Evolutionary conservation across 805 yeast species (phyloP).

Genomic region (Ogataea paradorogensis): DNA sequence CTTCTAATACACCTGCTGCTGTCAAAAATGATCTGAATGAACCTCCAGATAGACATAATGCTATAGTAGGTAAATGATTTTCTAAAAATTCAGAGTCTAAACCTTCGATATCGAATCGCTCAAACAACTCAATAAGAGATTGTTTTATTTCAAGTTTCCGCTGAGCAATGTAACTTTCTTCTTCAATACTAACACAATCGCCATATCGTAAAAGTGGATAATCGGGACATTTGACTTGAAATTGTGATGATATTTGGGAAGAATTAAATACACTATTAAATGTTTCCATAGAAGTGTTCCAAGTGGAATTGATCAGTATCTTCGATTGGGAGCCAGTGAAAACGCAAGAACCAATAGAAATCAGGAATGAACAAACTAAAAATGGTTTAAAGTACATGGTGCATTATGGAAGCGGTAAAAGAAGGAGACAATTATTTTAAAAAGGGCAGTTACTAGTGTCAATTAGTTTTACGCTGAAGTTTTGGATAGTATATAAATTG

Average conservation of each 20-base stretch:
- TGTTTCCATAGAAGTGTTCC: not conserved
- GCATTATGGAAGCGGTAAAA: conserved; percentile 8
- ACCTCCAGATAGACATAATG: conserved; percentile 48
- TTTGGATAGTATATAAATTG: conserved; percentile 11
- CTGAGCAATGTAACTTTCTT: conserved; percentile 4
- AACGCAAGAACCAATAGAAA: not conserved
- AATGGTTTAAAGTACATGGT: not conserved
- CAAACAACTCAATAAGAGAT: conserved; percentile 10
- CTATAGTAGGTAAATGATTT: conserved; percentile 26
- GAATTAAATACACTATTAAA: not conserved
- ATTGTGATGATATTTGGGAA: conserved; percentile 1
- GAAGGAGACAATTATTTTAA: conserved; percentile 3
- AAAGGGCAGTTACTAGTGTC: not conserved
- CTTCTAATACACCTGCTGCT: conserved; percentile 54
- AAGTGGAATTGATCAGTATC: not conserved
- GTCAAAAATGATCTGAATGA: conserved; percentile 59
- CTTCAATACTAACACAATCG: conserved; percentile 15
- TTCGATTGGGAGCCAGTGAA: not conserved
- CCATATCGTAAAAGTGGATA: conserved; percentile 13
- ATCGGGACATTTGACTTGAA: conserved; percentile 13
- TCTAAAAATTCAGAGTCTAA: conserved; percentile 6
- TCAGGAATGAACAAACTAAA: not conserved
- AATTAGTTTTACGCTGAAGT: conserved; percentile 1
- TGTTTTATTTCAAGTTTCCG: conserved; percentile 5
- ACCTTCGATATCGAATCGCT: conserved; percentile 13